These are phyloP conservation scores for Miamiensis avidus DNA, from an alignment of 169 alveolate species.

Conservation along the genomic window DNA sequence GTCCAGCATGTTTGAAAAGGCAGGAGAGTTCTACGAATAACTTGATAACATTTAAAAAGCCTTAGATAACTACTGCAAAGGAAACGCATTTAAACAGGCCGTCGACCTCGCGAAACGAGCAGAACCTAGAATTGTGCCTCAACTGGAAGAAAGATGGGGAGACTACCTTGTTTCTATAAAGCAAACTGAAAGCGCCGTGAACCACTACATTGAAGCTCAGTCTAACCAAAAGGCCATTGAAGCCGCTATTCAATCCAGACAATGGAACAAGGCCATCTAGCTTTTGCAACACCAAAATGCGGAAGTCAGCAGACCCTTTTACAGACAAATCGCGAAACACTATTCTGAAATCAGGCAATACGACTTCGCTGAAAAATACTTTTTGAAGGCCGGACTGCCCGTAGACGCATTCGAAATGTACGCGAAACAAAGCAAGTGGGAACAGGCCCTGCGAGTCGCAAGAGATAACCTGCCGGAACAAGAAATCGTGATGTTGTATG, in stretches of 20 bases:
- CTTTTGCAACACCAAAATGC: slow-evolving; percentile 82
- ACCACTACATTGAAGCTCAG: slow-evolving; percentile 93
- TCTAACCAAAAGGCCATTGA: slow-evolving; percentile 90
- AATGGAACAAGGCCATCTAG: slow-evolving; percentile 93
- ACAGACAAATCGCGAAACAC: slow-evolving; percentile 88
- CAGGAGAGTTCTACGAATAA: slow-evolving; percentile 92
- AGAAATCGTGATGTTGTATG: slow-evolving; percentile 79
- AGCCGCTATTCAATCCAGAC: slow-evolving; percentile 91
- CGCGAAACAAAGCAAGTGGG: slow-evolving; percentile 88
- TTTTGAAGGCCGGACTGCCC: slow-evolving; percentile 86
- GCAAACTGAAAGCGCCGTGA: slow-evolving; percentile 89
- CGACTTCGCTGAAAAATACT: slow-evolving; percentile 88
- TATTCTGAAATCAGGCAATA: slow-evolving; percentile 87
- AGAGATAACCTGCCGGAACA: slow-evolving; percentile 83
- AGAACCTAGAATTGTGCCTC: slow-evolving; percentile 51
- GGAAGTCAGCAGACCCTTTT: slow-evolving; percentile 88
- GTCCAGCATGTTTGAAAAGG: slow-evolving; percentile 89
- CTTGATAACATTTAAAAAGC: slow-evolving; percentile 87
- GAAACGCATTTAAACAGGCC: slow-evolving; percentile 86
- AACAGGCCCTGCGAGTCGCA: slow-evolving; percentile 84
- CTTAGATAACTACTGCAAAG: slow-evolving; percentile 85
- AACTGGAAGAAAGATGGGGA: slow-evolving; percentile 95
- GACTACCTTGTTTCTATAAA: slow-evolving; percentile 81
- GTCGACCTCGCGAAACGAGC: slow-evolving; percentile 89
- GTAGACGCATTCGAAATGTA: slow-evolving; percentile 90